Evolutionary conservation across 192 early-diverging fungal genomes (phyloP), one percentile per base, ranked within the genome.

Genomic region (Coemansia sp.): DNA sequence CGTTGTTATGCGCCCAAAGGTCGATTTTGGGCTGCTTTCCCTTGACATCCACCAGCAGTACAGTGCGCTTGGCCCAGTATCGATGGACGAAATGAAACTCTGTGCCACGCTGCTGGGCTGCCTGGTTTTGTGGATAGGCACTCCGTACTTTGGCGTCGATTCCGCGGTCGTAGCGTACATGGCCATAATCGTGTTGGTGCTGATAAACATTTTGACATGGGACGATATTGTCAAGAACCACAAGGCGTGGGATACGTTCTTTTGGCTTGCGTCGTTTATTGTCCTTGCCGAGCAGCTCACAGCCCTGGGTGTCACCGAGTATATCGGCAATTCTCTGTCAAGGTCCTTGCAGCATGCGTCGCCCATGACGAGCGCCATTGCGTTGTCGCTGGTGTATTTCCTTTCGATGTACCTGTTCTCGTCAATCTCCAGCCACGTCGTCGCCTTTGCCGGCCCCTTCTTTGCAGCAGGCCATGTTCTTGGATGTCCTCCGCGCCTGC

Each of bases 191-290:
- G 54, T 71, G 0, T 69, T 93, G 22, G 61, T 90, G 11, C 62
- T 87, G n/a, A 61, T 85, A 10, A 78, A 86, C 15, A 85, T 86
- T 5, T 25, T 93, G 11, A 60, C 67, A 3, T 93, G 91, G 91
- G 80, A 83, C 32, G 86, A 92, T 55, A 72, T 93, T 2, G 65
- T 76, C 32, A 81, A 66, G 38, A 92, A 90, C 71, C 73, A 73
- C 63, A 87, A 87, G 63, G 90, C 88, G 3, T 93, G 91, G 91
- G 91, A 93, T 64, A 85, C 88, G 5, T 87, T 91, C 56, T 92
- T 90, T 71, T 93, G 91, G 91, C 75, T 93, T 5, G 86, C 88
- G 17, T 88, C 89, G 40, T 91, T 93, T 76, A 83, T 93, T 41
- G 81, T 91, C 0, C 84, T 93, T 61, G 89, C 89, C 53, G 84